Base-by-base conservation (phyloP, 495 filamentous ascomycete genomes). In the Usnea hakonensis region DNA sequence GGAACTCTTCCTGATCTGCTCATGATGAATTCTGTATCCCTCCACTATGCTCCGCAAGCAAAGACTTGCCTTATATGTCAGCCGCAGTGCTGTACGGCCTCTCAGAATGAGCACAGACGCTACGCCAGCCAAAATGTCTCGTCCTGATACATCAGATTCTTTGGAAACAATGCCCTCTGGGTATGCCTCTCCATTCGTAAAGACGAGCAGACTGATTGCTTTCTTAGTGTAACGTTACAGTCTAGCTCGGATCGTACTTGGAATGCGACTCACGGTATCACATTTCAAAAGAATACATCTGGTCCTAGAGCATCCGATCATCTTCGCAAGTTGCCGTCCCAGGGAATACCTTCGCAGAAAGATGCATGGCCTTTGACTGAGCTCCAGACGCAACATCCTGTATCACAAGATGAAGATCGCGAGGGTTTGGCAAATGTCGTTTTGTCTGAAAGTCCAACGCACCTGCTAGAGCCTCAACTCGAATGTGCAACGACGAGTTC, bases 21-120 rank as follows among this genome's bases (percentile, higher is more conserved):
- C 35, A 23, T 54, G 19, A 61, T 61, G 58, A 36, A 54, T 46
- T 21, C 30, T 38, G 2, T 54, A 37, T 30, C 23, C 21, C 26
- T 40, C 38, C 17, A 53, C 37, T 23, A 61, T 61, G 58, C 37
- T 54, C 23, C 36, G 23, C 9, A 46, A 43, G 35, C 58, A 54
- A 7, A 43, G 48, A 52, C 58, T 36, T 37, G 36, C 32, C 7
- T 36, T 46, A 26, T 40, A 40, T 17, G 35, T 54, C 1, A n/a
- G 46, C 26, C 44, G 48, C 46, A 21, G 10, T 41, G 46, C 46
- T 54, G 23, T 35, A 14, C 5, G 32, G 37, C 35, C 35, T 26
- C 28, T 32, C 8, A 60, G n/a, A 21, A 60, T 60, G 58, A 60
- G 35, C n/a, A 60, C 44, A 46, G 17, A 38, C 35, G 26, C 16